These are phyloP conservation scores for Vicia villosa DNA, from an alignment of 306 rosid genomes.

Conservation along the genomic window DNA sequence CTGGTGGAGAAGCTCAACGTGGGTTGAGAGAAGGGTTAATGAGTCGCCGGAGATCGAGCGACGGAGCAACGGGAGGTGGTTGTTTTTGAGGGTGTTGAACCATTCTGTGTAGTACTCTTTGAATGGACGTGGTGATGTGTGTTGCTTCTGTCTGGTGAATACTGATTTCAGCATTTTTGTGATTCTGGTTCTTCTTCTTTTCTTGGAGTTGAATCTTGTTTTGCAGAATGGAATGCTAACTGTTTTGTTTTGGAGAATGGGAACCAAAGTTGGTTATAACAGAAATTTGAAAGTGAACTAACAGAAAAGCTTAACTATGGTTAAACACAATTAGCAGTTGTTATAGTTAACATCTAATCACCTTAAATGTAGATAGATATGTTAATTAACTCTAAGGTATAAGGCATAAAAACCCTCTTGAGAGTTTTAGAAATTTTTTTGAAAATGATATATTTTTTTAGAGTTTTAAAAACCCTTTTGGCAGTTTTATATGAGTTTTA, in stretches of 20 bases:
- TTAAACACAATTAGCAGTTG: too few species aligned
- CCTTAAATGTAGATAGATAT: background rate
- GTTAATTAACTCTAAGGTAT: too few species aligned
- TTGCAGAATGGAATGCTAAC: background rate
- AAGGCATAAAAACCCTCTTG: too few species aligned
- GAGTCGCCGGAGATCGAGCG: constrained; percentile 43
- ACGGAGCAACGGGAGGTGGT: constrained; percentile 49
- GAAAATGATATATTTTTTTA: too few species aligned
- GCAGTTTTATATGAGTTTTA: too few species aligned
- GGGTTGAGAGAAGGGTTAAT: constrained; percentile 43
- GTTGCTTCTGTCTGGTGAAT: constrained; percentile 42
- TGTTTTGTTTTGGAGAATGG: background rate
- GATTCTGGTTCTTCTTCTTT: background rate
- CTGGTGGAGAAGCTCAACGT: constrained; percentile 58
- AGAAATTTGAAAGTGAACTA: background rate
- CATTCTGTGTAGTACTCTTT: constrained; percentile 45
- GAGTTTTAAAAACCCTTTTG: too few species aligned
- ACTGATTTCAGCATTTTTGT: constrained; percentile 48
- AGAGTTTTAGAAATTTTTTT: too few species aligned
- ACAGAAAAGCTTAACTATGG: background rate
- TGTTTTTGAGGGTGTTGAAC: constrained; percentile 46
- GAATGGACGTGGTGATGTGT: constrained; percentile 28
- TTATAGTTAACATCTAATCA: background rate
- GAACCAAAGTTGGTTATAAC: background rate
- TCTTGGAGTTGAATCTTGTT: constrained; percentile 11